phyloP scores from a whole-genome alignment of 169 alveolate genomes.

The Perkinsus marinus region DNA sequence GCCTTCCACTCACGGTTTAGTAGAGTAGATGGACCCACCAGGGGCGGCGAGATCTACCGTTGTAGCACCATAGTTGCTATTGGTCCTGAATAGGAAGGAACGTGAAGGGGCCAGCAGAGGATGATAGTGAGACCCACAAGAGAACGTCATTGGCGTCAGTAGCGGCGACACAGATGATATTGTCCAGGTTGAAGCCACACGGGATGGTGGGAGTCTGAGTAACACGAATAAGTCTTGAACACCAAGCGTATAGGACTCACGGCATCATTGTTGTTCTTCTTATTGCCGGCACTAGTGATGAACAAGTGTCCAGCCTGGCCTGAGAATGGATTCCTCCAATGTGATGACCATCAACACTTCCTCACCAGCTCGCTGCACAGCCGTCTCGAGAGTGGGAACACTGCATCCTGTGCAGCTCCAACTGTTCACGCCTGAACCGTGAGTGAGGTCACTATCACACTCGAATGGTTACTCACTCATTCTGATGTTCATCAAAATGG shows the following conservation, averaged over 20 bases:
- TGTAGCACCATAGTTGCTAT: slow-evolving; percentile 30
- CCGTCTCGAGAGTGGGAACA: not conserved
- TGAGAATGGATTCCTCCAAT: not conserved
- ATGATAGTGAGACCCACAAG: slow-evolving; percentile 6
- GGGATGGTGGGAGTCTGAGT: slow-evolving; percentile 6
- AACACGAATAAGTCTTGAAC: too few species aligned
- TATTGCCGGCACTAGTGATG: slow-evolving; percentile 25
- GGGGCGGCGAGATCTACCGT: slow-evolving; percentile 51
- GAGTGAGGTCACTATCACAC: not conserved
- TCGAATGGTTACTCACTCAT: not conserved
- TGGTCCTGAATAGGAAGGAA: slow-evolving; percentile 5
- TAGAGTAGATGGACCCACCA: slow-evolving; percentile 38
- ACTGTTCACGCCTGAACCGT: not conserved
- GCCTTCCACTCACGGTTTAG: slow-evolving; percentile 1
- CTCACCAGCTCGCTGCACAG: not conserved
- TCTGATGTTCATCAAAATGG: slow-evolving; percentile 38
- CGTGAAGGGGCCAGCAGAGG: slow-evolving; percentile 15
- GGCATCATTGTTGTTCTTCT: slow-evolving; percentile 18
- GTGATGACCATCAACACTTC: slow-evolving; percentile 8
- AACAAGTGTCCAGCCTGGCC: not conserved
- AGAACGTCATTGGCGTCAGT: slow-evolving; percentile 20
- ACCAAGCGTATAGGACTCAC: not conserved
- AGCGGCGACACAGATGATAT: slow-evolving; percentile 21
- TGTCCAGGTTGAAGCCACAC: slow-evolving; percentile 3
- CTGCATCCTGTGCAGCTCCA: not conserved